Conservation (phyloP, 225 moss, liverwort and hornwort genomes). For the Sphagnum tenellum region DNA sequence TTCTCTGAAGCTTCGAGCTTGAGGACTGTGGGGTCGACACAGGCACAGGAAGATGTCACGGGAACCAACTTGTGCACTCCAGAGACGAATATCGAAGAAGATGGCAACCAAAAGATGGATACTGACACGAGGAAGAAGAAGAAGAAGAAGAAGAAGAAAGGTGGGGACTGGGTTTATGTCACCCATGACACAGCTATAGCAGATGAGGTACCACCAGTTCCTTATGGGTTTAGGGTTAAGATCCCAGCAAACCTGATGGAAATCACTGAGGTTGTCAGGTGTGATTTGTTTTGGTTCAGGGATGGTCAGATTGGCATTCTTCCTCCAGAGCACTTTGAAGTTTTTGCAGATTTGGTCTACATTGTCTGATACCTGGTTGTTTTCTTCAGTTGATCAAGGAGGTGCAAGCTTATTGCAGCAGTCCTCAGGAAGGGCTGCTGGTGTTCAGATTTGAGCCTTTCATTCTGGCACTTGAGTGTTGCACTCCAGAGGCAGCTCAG, state of each 20-base stretch:
- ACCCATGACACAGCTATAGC: conserved; percentile 47
- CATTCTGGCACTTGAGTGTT: conserved; percentile 90
- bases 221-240: too few species aligned
- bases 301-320: too few species aligned
- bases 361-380: neutral
- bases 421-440: conserved; percentile 49
- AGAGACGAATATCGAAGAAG: neutral
- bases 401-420: conserved; percentile 29
- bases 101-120: neutral
- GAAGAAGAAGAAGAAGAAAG: conserved; percentile 50
- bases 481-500: conserved; percentile 53
- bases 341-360: neutral
- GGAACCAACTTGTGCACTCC: too few species aligned
- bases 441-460: conserved; percentile 91
- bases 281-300: too few species aligned
- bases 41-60: too few species aligned
- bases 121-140: conserved; percentile 8
- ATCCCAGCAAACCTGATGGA: too few species aligned
- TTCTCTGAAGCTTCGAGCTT: conserved; percentile 48
- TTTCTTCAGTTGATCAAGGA: conserved; percentile 21
- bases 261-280: too few species aligned
- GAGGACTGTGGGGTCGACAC: neutral
- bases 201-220: conserved; percentile 19
- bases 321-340: too few species aligned
- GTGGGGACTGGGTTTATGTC: conserved; percentile 94